Evolutionary conservation across 2,329 filamentous ascomycete genomes (phyloP), one percentile per base, ranked within the genome.

Genomic region (Thelonectria blattea): DNA sequence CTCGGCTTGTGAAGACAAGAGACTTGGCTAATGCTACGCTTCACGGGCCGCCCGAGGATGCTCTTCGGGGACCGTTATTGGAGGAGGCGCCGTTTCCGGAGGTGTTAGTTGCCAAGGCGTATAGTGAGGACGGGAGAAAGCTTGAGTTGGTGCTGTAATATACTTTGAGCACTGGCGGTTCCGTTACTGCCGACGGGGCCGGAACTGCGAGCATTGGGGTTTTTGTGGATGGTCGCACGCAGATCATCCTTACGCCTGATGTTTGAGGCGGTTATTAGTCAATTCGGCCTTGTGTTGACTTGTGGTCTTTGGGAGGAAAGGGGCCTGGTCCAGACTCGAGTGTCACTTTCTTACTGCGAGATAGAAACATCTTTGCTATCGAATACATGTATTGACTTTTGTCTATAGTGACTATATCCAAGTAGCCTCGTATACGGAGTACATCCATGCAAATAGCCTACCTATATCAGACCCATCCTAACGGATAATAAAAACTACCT

Each of bases 131-230:
- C 2, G 55, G 54, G 17, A 54, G 58, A 54, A 53, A 54, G 50
- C 55, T 61, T 12, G 59, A 61, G 17, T 45, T 61, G 20, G 55
- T 61, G 3, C 49, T 61, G 8, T 61, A 61, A 45, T 58, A 61
- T 34, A 49, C 49, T 5, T 45, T 61, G 18, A 61, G 58, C 45
- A 58, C 43, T 27, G 58, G 58, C 18, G 49, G 49, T 1, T 61
- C 54, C 2, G 18, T 58, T 20, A 58, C 37, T 46, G 58, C 58
- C 15, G 56, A 58, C 39, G n/a, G 32, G 0, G 22, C 48, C 11
- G 58, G 58, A 18, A 61, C 51, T 37, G 58, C 58, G n/a, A 43
- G 14, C 10, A 42, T 20, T 5, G 37, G 57, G 30, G 22, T 49
- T 6, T 50, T 52, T 24, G 39, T 61, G 10, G 53, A 32, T 5